Evolutionary conservation across 257 asterid species (phyloP).

Genomic region (Solanum pennellii): DNA sequence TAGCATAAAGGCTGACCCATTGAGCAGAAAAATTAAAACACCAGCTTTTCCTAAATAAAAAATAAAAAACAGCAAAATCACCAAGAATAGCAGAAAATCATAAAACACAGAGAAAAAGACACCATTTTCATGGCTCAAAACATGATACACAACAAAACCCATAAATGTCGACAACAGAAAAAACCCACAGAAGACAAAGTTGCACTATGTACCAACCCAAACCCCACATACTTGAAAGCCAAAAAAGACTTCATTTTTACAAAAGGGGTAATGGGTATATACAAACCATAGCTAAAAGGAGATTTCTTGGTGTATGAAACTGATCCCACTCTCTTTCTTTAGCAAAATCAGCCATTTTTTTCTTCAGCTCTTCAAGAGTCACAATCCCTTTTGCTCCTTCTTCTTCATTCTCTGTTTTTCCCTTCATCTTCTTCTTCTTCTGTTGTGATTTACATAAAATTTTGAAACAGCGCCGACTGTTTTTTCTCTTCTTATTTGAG

Average conservation of each 20-base stretch:
- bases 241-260: background rate
- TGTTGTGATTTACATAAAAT: background rate
- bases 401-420: background rate
- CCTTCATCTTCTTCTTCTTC: background rate
- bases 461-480: background rate
- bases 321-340: slow-evolving; percentile 52
- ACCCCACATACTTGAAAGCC: background rate
- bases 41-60: background rate
- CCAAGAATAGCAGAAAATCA: background rate
- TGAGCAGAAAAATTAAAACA: background rate
- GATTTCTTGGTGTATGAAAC: slow-evolving; percentile 55
- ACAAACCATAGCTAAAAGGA: slow-evolving; percentile 45
- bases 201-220: background rate
- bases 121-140: background rate
- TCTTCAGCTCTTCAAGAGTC: slow-evolving; percentile 28
- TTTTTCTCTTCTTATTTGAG: background rate
- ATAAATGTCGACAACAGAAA: background rate
- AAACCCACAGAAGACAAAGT: background rate
- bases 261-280: background rate
- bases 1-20: background rate
- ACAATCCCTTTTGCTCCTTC: slow-evolving; percentile 10
- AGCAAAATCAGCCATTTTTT: slow-evolving; percentile 37
- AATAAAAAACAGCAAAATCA: background rate
- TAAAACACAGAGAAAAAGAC: background rate
- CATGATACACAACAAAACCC: background rate